Conservation (phyloP, 1,284 basidiomycete genomes). For the Ustilago loliicola region DNA sequence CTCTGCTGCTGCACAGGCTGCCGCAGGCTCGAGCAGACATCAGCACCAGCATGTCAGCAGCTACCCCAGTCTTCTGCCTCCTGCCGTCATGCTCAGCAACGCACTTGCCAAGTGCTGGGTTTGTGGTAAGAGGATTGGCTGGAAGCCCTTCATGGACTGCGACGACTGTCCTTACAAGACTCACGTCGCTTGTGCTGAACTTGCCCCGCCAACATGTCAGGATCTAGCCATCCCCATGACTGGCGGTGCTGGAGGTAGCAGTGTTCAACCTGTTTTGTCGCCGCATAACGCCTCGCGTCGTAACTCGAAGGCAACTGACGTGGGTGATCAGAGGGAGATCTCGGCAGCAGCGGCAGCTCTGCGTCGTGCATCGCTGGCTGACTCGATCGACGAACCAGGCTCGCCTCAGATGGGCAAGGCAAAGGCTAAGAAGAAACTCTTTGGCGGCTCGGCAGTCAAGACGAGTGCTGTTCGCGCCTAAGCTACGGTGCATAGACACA, state of each 20-base stretch:
- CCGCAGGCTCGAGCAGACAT: constrained; percentile 21
- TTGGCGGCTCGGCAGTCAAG: constrained; percentile 44
- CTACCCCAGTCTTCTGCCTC: constrained; percentile 57
- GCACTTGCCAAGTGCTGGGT: constrained; percentile 66
- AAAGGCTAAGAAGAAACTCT: constrained; percentile 51
- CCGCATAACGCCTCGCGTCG: constrained; percentile 45
- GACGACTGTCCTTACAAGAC: constrained; percentile 68
- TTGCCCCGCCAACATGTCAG: constrained; percentile 63
- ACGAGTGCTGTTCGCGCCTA: constrained; percentile 40
- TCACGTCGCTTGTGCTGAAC: constrained; percentile 63
- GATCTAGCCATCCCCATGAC: constrained; percentile 51
- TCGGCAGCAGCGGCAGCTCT: constrained; percentile 51
- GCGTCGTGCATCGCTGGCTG: constrained; percentile 25
- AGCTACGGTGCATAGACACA: not conserved
- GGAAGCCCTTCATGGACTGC: constrained; percentile 67
- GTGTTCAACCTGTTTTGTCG: constrained; percentile 38
- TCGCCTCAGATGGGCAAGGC: constrained; percentile 23
- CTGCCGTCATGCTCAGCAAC: constrained; percentile 64
- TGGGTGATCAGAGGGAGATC: constrained; percentile 46
- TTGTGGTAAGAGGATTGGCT: constrained; percentile 63
- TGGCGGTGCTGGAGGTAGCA: constrained; percentile 18
- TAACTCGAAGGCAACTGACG: constrained; percentile 39
- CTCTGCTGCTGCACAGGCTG: constrained; percentile 41
- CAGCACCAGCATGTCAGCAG: constrained; percentile 23
- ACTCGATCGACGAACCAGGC: constrained; percentile 21